Percentiles rank a stretch among this genome's conserved stretches.
phyloP scores from a whole-genome alignment of 2,329 filamentous ascomycete genomes.

The Alternaria infectoria region DNA sequence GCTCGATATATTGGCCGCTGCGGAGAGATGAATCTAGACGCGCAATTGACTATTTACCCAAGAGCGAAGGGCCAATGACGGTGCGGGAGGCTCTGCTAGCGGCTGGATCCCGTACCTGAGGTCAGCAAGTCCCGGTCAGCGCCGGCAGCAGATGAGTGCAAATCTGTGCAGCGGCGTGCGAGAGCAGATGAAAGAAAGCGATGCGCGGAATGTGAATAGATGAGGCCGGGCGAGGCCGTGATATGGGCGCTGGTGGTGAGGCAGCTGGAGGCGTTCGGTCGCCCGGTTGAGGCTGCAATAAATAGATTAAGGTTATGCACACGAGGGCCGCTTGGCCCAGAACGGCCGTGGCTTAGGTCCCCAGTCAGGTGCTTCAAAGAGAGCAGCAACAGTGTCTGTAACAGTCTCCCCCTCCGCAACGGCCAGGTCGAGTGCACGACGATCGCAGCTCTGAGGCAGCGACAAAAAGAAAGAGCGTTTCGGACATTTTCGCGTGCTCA shows the following conservation, averaged over 20 bases:
- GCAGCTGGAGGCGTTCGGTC: constrained; percentile 5
- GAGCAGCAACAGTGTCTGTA: background rate
- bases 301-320: constrained; percentile 25
- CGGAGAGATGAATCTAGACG: constrained; percentile 7
- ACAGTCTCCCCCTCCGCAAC: background rate
- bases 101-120: constrained; percentile 3
- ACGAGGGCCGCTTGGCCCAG: constrained; percentile 15
- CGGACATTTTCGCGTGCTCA: constrained; percentile 10
- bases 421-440: constrained; percentile 8
- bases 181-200: background rate
- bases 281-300: constrained; percentile 17
- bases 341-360: constrained; percentile 5
- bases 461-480: constrained; percentile 6
- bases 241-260: background rate
- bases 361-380: constrained; percentile 12
- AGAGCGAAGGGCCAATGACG: constrained; percentile 9
- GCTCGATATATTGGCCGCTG: constrained; percentile 23
- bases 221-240: background rate
- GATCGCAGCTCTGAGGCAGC: background rate
- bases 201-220: background rate
- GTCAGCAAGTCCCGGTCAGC: background rate
- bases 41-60: constrained; percentile 12
- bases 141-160: constrained; percentile 4
- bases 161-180: background rate
- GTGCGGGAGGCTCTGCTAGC: background rate